phyloP scores from a whole-genome alignment of 208 protist genomes.

The Crithidia thermophila region DNA sequence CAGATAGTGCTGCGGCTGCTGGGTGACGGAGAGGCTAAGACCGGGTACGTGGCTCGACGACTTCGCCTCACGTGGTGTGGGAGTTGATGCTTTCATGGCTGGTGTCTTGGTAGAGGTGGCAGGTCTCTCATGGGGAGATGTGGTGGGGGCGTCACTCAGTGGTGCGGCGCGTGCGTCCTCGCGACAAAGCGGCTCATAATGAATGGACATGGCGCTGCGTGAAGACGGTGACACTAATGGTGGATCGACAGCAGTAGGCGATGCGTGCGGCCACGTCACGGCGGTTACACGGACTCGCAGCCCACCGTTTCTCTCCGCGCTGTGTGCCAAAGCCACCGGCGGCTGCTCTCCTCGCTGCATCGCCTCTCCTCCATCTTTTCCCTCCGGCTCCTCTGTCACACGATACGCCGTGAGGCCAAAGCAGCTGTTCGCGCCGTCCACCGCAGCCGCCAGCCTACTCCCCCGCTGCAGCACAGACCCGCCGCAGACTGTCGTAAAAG shows the following conservation, averaged over 20 bases:
- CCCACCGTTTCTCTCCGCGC: not conserved
- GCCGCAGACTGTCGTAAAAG: too few relatives aligned
- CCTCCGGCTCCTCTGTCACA: not conserved
- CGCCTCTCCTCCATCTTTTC: not conserved
- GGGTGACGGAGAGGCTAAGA: constrained; percentile 16
- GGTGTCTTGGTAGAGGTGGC: too few relatives aligned
- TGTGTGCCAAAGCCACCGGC: not conserved
- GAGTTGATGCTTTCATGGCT: too few relatives aligned
- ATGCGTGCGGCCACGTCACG: constrained; percentile 26
- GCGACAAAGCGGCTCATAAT: too few relatives aligned
- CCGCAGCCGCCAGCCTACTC: not conserved
- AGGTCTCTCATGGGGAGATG: not conserved
- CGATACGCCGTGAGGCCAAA: constrained; percentile 3
- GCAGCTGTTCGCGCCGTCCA: constrained; percentile 1
- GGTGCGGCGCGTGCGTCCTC: not conserved
- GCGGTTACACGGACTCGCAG: constrained; percentile 22
- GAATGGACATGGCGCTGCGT: too few relatives aligned
- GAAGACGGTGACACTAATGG: not conserved
- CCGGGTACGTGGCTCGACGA: constrained; percentile 10
- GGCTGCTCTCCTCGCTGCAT: not conserved
- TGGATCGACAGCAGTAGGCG: not conserved
- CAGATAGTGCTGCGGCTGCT: constrained; percentile 27
- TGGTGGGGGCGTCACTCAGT: not conserved
- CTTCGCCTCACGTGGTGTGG: not conserved
- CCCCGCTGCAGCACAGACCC: not conserved